A percentile compares a stretch with the other conserved stretches of the same genome.
Evolutionary conservation across 169 alveolate genomes (phyloP).

Genomic region (Cyclospora cayetanensis): DNA sequence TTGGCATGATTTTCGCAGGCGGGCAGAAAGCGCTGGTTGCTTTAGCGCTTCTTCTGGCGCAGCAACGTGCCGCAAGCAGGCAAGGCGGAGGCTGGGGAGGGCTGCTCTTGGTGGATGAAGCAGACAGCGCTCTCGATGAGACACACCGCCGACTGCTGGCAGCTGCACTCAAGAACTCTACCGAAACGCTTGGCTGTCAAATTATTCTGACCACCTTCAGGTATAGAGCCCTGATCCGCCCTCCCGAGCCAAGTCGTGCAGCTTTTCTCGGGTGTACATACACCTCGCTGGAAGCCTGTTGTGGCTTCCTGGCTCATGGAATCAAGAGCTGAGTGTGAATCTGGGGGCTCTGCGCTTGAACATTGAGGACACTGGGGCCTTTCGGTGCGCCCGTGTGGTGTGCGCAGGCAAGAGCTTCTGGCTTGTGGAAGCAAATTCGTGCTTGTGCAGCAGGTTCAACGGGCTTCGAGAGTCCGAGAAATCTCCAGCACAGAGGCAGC

Average conservation of each 20-base stretch:
- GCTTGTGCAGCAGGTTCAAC: not conserved
- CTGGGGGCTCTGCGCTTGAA: no score
- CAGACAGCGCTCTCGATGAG: slow-evolving; percentile 40
- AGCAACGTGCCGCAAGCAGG: not conserved
- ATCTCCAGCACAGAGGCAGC: not conserved
- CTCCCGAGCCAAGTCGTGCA: not conserved
- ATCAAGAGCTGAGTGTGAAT: no score
- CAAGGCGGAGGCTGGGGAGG: not conserved
- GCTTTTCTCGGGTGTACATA: not conserved
- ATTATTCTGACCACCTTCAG: slow-evolving; percentile 47
- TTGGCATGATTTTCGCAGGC: not conserved
- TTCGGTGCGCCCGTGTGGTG: no score
- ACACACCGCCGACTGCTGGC: not conserved
- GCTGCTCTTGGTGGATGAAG: slow-evolving; percentile 15
- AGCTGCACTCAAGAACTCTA: not conserved
- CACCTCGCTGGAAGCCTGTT: no score
- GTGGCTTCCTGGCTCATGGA: no score
- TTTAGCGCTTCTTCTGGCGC: slow-evolving; percentile 28
- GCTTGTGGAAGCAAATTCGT: not conserved
- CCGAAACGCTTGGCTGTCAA: not conserved
- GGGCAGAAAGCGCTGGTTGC: slow-evolving; percentile 56
- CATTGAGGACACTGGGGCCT: no score
- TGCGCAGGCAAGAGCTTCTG: not conserved
- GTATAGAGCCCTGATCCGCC: not conserved
- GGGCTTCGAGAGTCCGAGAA: not conserved